These are phyloP conservation scores for Castanospermum australe DNA, from an alignment of 306 rosid species.

Conservation along the genomic window DNA sequence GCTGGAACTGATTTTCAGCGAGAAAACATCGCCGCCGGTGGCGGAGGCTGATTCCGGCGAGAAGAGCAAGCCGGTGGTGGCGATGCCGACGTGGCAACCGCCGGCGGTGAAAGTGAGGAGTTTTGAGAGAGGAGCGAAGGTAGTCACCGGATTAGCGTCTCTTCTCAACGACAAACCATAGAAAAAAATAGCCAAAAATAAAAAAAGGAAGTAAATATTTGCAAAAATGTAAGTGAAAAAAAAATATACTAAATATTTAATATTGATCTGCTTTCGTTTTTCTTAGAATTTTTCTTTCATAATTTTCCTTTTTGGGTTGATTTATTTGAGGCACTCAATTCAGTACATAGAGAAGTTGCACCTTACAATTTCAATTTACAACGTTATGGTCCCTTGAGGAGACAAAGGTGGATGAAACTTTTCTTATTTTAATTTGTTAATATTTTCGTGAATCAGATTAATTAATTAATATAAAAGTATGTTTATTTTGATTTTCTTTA, in stretches of 20 bases:
- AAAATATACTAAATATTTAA: too few species aligned
- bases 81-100: slow-evolving; percentile 56
- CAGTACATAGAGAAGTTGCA: neutral
- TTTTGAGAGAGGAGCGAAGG: slow-evolving; percentile 65
- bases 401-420: neutral
- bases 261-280: too few species aligned
- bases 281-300: neutral
- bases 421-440: slow-evolving; percentile 2
- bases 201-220: slow-evolving; percentile 24
- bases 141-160: slow-evolving; percentile 93
- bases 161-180: slow-evolving; percentile 75
- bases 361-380: too few species aligned
- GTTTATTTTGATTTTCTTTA: neutral
- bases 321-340: neutral
- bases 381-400: slow-evolving; percentile 11
- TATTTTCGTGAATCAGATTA: neutral
- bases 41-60: slow-evolving; percentile 2
- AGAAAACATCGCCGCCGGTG: slow-evolving; percentile 28
- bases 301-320: neutral
- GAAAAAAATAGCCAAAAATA: slow-evolving; percentile 42
- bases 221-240: neutral
- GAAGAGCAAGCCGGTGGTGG: slow-evolving; percentile 2
- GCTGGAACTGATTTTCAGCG: slow-evolving; percentile 74
- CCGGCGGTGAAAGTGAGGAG: slow-evolving; percentile 92
- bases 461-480: too few species aligned